phyloP scores from a whole-genome alignment of 805 yeast species.

The Nakazawaea anatomiae region DNA sequence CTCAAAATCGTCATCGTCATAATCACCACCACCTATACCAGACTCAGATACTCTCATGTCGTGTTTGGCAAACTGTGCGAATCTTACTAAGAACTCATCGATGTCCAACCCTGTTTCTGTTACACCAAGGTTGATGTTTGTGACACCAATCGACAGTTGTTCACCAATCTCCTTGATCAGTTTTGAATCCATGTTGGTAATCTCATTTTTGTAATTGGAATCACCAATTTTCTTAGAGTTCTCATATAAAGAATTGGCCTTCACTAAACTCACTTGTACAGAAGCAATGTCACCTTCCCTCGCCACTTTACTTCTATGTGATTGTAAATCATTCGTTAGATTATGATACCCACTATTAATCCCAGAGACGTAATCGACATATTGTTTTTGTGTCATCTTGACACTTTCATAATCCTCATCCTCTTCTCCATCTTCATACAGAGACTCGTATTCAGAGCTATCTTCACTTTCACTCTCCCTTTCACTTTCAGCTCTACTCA shows the following conservation, averaged over 20 bases:
- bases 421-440: constrained; percentile 2
- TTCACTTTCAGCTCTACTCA: background rate
- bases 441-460: constrained; percentile 4
- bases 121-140: constrained; percentile 54
- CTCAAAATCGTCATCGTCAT: constrained; percentile 18
- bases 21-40: constrained; percentile 16
- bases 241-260: constrained; percentile 41
- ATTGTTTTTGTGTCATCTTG: constrained; percentile 10
- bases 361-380: constrained; percentile 7
- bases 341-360: constrained; percentile 6
- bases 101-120: constrained; percentile 44
- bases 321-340: constrained; percentile 6
- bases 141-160: constrained; percentile 58
- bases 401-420: constrained; percentile 8
- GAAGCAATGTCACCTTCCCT: constrained; percentile 51
- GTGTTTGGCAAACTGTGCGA: constrained; percentile 32
- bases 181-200: constrained; percentile 60
- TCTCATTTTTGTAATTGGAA: constrained; percentile 23
- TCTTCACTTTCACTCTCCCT: background rate
- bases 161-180: constrained; percentile 55
- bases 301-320: constrained; percentile 43
- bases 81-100: constrained; percentile 36
- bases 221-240: constrained; percentile 30
- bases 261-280: constrained; percentile 37
- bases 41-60: constrained; percentile 15